phyloP scores from a whole-genome alignment of 2,329 filamentous ascomycete genomes.

The Hypoxylon sp. region DNA sequence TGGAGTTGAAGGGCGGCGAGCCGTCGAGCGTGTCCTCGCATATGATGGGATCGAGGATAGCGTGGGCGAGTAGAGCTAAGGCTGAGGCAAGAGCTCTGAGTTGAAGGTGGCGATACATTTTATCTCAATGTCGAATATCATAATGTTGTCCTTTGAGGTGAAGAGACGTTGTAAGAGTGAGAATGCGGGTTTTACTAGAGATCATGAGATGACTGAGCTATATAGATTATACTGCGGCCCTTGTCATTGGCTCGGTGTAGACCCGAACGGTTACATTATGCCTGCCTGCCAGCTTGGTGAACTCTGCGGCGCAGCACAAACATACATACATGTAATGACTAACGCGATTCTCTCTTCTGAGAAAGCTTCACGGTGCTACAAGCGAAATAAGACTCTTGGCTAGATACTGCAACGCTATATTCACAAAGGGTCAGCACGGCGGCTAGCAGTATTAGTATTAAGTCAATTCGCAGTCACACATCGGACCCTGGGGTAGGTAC shows the following conservation, averaged over 20 bases:
- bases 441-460: slow-evolving; percentile 6
- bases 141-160: not conserved
- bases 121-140: not conserved
- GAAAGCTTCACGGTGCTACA: not conserved
- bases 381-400: not conserved
- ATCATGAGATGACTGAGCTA: slow-evolving; percentile 10
- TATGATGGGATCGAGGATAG: slow-evolving; percentile 31
- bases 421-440: not conserved
- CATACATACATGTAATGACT: slow-evolving; percentile 1
- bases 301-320: slow-evolving; percentile 12
- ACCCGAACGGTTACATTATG: slow-evolving; percentile 16
- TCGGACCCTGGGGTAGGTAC: slow-evolving; percentile 1
- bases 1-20: slow-evolving; percentile 22
- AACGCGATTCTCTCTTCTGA: not conserved
- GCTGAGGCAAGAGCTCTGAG: not conserved
- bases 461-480: slow-evolving; percentile 19
- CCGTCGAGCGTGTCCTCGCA: slow-evolving; percentile 41
- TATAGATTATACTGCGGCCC: slow-evolving; percentile 4
- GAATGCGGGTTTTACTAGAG: not conserved
- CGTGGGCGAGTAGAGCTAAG: not conserved
- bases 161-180: not conserved
- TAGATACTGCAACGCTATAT: not conserved
- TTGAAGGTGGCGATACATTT: not conserved
- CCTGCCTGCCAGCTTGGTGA: not conserved
- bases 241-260: slow-evolving; percentile 5